A percentile compares a stretch with the other conserved stretches of the same genome.
phyloP scores from a whole-genome alignment of 306 rosid genomes.

The Cucurbita ficifolia region DNA sequence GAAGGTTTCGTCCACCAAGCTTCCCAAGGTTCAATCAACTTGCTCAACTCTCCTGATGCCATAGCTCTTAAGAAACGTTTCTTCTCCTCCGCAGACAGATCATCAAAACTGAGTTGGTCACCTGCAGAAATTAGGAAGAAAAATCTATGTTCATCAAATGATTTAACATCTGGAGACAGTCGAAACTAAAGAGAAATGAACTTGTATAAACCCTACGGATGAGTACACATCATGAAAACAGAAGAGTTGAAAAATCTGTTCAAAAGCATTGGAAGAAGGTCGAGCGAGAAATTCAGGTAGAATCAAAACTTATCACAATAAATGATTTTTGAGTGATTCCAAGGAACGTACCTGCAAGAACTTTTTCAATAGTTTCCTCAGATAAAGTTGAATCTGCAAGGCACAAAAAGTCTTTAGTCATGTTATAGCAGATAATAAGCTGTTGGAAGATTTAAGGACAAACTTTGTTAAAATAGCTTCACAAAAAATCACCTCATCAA shows the following conservation, averaged over 20 bases:
- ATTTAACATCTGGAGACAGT: not conserved
- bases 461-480: not conserved
- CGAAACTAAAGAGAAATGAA: not conserved
- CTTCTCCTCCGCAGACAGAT: conserved; percentile 65
- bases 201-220: not conserved
- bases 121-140: conserved; percentile 26
- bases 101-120: conserved; percentile 57
- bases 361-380: conserved; percentile 44
- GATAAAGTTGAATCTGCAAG: conserved; percentile 43
- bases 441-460: not conserved
- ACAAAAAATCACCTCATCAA: not conserved
- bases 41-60: conserved; percentile 77
- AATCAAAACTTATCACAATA: not conserved
- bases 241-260: not conserved
- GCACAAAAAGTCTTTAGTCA: conserved; percentile 8
- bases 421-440: not conserved
- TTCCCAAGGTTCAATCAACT: conserved; percentile 89
- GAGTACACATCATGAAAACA: not conserved
- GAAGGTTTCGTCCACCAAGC: conserved; percentile 88
- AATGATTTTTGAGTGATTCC: not conserved
- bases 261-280: not conserved
- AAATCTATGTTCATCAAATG: conserved; percentile 11
- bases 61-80: conserved; percentile 67
- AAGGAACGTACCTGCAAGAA: conserved; percentile 42
- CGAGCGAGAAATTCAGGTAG: not conserved